A percentile compares a stretch with the other conserved stretches of the same genome.
Evolutionary conservation across 345 rosid genomes (phyloP).

Genomic region (Eucalyptus pauciflora): DNA sequence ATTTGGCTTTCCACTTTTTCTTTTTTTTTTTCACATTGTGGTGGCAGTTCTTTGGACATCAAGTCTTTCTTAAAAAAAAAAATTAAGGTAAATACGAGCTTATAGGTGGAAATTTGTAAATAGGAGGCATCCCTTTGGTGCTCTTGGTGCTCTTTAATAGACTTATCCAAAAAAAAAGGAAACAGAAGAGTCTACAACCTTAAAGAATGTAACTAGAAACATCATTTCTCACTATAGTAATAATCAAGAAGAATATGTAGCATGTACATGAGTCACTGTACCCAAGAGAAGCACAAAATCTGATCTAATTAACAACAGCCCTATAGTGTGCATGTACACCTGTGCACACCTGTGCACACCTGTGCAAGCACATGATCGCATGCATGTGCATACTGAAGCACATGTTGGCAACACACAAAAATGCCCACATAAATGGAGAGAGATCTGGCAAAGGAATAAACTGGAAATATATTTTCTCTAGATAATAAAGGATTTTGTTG

Average conservation of each 20-base stretch:
- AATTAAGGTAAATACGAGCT: not conserved
- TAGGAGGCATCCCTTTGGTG: not conserved
- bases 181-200: not conserved
- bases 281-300: not conserved
- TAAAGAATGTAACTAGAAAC: not conserved
- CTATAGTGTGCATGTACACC: not conserved
- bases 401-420: not conserved
- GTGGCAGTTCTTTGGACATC: not conserved
- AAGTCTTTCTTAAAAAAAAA: no score
- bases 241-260: not conserved
- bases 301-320: not conserved
- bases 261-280: not conserved
- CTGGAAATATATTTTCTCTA: not conserved
- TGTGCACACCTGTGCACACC: not conserved
- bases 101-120: not conserved
- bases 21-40: not conserved
- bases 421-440: not conserved
- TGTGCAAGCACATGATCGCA: not conserved
- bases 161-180: not conserved
- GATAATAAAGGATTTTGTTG: not conserved
- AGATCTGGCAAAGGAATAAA: not conserved
- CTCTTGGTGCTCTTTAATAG: not conserved
- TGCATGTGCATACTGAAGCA: not conserved
- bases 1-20: not conserved
- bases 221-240: not conserved